Conservation (phyloP, 768 basidiomycete species). For the Termitomyces sp. region DNA sequence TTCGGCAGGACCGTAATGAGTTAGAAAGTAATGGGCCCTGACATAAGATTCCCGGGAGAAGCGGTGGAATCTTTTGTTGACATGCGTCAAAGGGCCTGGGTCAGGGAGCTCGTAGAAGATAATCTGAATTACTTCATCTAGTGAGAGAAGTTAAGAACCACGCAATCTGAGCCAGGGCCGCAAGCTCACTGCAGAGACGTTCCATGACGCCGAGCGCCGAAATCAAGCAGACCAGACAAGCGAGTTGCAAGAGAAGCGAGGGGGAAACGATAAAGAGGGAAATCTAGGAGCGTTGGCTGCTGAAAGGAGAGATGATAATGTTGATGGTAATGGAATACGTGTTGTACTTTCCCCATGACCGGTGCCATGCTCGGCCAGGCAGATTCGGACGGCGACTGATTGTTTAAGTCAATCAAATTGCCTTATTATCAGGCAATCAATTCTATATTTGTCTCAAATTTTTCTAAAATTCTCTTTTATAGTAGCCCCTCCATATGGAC, state of each 20-base stretch:
- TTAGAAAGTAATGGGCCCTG: constrained; percentile 72
- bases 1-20: constrained; percentile 63
- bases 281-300: not conserved
- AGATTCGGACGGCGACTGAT: constrained; percentile 42
- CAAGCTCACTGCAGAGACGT: constrained; percentile 58
- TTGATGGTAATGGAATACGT: constrained; percentile 16
- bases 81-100: constrained; percentile 52
- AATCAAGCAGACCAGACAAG: constrained; percentile 6
- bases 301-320: constrained; percentile 5
- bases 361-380: constrained; percentile 13
- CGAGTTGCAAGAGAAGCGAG: constrained; percentile 3
- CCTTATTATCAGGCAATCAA: constrained; percentile 13
- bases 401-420: constrained; percentile 32
- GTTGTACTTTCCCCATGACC: not conserved
- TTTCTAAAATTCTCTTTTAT: constrained; percentile 32
- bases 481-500: constrained; percentile 49
- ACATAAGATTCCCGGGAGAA: constrained; percentile 73
- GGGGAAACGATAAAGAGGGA: not conserved
- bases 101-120: constrained; percentile 69
- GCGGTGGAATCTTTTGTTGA: constrained; percentile 51
- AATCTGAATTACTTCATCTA: constrained; percentile 65
- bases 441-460: constrained; percentile 4
- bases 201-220: constrained; percentile 38
- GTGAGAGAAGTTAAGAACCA: constrained; percentile 10
- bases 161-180: not conserved